phyloP scores from a whole-genome alignment of 371 early-diverging fungal species.

The Blastocladiella emersonii region DNA sequence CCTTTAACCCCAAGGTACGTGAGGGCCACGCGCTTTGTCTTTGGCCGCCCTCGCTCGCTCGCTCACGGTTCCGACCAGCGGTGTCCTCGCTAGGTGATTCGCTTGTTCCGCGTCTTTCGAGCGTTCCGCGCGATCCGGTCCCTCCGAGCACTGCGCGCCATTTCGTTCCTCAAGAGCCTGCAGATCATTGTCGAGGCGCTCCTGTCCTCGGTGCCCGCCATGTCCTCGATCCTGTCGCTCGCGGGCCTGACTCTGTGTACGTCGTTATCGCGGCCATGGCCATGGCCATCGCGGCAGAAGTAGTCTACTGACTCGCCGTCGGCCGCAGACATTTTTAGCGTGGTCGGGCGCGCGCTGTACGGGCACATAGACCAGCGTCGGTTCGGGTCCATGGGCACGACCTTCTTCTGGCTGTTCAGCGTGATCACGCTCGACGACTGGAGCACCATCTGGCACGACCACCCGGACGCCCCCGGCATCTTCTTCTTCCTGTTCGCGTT shows the following conservation, averaged over 20 bases:
- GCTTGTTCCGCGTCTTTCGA: conserved; percentile 11
- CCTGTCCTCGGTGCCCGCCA: conserved; percentile 18
- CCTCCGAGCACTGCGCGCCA: conserved; percentile 17
- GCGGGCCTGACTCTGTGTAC: conserved; percentile 12
- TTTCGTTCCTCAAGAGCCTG: conserved; percentile 15
- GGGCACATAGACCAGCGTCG: conserved; percentile 12
- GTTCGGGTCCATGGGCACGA: conserved; percentile 14
- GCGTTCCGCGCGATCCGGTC: conserved; percentile 14
- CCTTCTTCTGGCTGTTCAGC: conserved; percentile 14
- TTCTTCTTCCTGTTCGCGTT: conserved; percentile 6
- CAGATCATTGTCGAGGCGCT: conserved; percentile 18
- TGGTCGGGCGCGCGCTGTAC: conserved; percentile 12
- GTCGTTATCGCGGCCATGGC: neutral
- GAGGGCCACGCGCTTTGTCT: neutral
- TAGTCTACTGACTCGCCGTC: neutral
- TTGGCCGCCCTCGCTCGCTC: neutral
- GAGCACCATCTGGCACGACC: conserved; percentile 12
- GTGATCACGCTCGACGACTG: conserved; percentile 18
- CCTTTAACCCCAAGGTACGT: conserved; percentile 13
- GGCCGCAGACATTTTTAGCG: conserved; percentile 13
- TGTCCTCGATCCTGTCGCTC: conserved; percentile 14
- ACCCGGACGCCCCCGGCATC: conserved; percentile 6
- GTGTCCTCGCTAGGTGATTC: conserved; percentile 7
- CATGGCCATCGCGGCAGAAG: neutral
- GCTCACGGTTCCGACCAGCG: neutral